Evolutionary conservation across 805 yeast genomes (phyloP).

Genomic region (Yueomyces sp.): DNA sequence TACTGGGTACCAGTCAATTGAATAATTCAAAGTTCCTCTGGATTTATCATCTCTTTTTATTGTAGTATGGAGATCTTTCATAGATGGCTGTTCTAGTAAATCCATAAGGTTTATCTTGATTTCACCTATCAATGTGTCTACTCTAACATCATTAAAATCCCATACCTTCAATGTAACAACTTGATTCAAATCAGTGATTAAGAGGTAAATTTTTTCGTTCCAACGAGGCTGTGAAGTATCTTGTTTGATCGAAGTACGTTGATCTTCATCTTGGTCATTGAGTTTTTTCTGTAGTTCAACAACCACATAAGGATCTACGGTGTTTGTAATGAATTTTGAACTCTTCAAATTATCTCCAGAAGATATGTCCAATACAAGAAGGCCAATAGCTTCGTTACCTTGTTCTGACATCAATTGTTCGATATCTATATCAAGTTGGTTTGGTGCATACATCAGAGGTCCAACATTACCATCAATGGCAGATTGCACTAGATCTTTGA

Average conservation of each 20-base stretch:
- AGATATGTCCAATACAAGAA: constrained; percentile 47
- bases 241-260: constrained; percentile 45
- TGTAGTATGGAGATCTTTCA: constrained; percentile 14
- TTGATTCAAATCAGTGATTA: constrained; percentile 46
- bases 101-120: constrained; percentile 44
- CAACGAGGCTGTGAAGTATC: constrained; percentile 45
- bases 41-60: constrained; percentile 30
- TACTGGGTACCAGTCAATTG: constrained; percentile 31
- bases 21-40: constrained; percentile 49
- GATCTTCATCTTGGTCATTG: constrained; percentile 31
- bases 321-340: constrained; percentile 25
- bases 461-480: constrained; percentile 58
- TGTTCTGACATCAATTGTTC: constrained; percentile 55
- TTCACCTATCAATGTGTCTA: constrained; percentile 38
- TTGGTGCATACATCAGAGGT: constrained; percentile 75
- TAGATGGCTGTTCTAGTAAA: constrained; percentile 38
- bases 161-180: constrained; percentile 41
- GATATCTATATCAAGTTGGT: constrained; percentile 60
- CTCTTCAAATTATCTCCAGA: constrained; percentile 38
- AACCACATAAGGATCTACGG: constrained; percentile 47
- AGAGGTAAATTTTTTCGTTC: constrained; percentile 50
- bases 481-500: constrained; percentile 55
- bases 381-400: constrained; percentile 57
- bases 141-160: constrained; percentile 43
- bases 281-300: constrained; percentile 32